Percentiles rank a stretch among this genome's conserved stretches.
phyloP scores from a whole-genome alignment of 768 basidiomycete genomes.

The Pleurotus ostreatus region DNA sequence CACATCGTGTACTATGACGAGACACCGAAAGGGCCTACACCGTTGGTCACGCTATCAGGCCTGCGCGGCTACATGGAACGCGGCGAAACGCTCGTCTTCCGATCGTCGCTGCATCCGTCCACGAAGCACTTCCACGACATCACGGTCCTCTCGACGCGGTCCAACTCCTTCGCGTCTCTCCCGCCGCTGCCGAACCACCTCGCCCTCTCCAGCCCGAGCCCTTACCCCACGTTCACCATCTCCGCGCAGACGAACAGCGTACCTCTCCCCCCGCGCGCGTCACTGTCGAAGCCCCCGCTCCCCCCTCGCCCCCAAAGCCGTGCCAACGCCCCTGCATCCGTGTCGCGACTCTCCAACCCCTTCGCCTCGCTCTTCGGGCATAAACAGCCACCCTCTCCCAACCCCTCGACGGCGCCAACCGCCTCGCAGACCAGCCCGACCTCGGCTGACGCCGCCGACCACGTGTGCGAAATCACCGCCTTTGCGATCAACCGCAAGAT shows the following conservation, averaged over 20 bases:
- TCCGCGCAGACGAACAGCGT: slow-evolving; percentile 1
- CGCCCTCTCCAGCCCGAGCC: slow-evolving; percentile 1
- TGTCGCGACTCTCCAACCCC: slow-evolving; percentile 60
- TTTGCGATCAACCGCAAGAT: slow-evolving; percentile 55
- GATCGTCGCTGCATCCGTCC: slow-evolving; percentile 15
- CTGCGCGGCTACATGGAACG: slow-evolving; percentile 61
- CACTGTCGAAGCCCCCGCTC: slow-evolving; percentile 31
- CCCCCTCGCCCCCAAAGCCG: slow-evolving; percentile 33
- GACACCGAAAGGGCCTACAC: slow-evolving; percentile 39
- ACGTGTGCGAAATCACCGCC: slow-evolving; percentile 52
- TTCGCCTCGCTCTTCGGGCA: slow-evolving; percentile 79
- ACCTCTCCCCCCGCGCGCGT: slow-evolving; percentile 7
- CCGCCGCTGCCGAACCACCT: slow-evolving; percentile 16
- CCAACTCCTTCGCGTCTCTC: slow-evolving; percentile 33
- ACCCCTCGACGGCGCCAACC: slow-evolving; percentile 19
- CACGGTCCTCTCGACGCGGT: slow-evolving; percentile 26
- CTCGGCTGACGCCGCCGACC: slow-evolving; percentile 24
- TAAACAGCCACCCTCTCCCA: slow-evolving; percentile 24
- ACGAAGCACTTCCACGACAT: slow-evolving; percentile 15
- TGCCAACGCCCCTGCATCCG: slow-evolving; percentile 15
- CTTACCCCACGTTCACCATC: slow-evolving; percentile 8
- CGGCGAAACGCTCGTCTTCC: slow-evolving; percentile 37
- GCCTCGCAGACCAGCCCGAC: slow-evolving; percentile 23
- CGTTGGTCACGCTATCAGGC: slow-evolving; percentile 78
- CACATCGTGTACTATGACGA: slow-evolving; percentile 72